phyloP scores from a whole-genome alignment of 805 yeast genomes.

The Schwanniomyces polymorphus region DNA sequence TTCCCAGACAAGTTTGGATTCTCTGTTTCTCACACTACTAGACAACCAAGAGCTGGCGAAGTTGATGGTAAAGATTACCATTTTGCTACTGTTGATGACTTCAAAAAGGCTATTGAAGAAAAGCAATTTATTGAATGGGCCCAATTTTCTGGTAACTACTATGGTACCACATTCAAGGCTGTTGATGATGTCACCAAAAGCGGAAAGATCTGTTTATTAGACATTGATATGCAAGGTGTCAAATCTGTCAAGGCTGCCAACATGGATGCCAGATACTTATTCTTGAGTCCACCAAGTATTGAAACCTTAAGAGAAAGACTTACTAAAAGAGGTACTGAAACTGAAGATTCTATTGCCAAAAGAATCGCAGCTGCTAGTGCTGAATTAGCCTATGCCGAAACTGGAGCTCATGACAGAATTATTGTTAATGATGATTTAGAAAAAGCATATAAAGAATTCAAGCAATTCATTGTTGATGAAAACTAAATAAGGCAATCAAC shows the following conservation, averaged over 20 bases:
- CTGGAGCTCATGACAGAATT: conserved; percentile 89
- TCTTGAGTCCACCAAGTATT: conserved; percentile 90
- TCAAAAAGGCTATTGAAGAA: conserved; percentile 71
- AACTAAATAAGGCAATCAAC: conserved; percentile 1
- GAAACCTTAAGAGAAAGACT: conserved; percentile 76
- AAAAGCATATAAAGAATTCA: conserved; percentile 79
- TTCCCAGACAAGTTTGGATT: conserved; percentile 90
- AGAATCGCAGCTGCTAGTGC: conserved; percentile 84
- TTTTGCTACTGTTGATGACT: conserved; percentile 76
- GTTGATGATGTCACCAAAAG: conserved; percentile 68
- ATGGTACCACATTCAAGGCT: conserved; percentile 88
- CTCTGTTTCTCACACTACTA: conserved; percentile 90
- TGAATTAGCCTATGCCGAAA: conserved; percentile 84
- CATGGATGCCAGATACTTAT: conserved; percentile 81
- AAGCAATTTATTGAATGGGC: conserved; percentile 95
- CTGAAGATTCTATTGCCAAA: conserved; percentile 77
- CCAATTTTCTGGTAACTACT: conserved; percentile 94
- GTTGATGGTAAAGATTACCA: conserved; percentile 86
- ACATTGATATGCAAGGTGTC: conserved; percentile 99
- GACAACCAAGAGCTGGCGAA: conserved; percentile 92
- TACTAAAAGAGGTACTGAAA: conserved; percentile 92
- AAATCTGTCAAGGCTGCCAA: conserved; percentile 81
- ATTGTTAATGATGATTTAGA: conserved; percentile 92
- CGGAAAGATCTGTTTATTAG: conserved; percentile 84
- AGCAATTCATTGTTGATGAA: conserved; percentile 64